Evolutionary conservation across 495 filamentous ascomycete genomes (phyloP), one percentile per base, ranked within the genome.

Genomic region (Daldinia decipiens): DNA sequence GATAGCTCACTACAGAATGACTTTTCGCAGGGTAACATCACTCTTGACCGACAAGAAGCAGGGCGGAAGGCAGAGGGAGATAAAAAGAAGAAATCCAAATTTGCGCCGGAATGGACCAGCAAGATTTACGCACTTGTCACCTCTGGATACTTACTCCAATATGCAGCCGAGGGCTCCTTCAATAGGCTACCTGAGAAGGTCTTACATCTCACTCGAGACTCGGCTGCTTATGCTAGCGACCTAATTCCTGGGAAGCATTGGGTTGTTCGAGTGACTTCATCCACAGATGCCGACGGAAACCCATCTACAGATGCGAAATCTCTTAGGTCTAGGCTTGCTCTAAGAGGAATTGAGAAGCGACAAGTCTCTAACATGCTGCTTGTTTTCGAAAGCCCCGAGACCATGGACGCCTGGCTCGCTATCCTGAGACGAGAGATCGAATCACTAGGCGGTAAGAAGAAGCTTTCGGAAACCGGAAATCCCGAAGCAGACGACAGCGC

Each of bases 141-240:
- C 0, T 89, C 93, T 5, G 95, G 95, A 2, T 93, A 91, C 74
- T 82, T 98, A 39, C 83, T 99, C 57, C 94, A 98, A 73, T 99
- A 98, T 78, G 76, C 92, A 9, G 93, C 90, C 9, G 88, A 92
- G 17, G 96, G 95, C 3, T 82, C 88, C 39, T 89, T 89, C 74
- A 91, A 97, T 75, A 85, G 95, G 52, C 74, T 93, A 0, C 95
- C 95, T 0, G 95, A 99, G 79, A 94, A 92, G 80, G 86, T 95
- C 72, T 81, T 98, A 71, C 90, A 91, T 38, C 82, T 99, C 27
- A 91, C 91, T 1, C 91, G 90, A 64, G 87, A 93, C 17, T 97
- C 95, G 5, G 93, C 93, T 12, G 95, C 95, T 19, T 99, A 97
- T 82, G 95, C 92, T 0, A 97, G 90, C 71, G 95, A 99, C 79